phyloP scores from a whole-genome alignment of 2,329 filamentous ascomycete genomes.

The Venturia effusa region DNA sequence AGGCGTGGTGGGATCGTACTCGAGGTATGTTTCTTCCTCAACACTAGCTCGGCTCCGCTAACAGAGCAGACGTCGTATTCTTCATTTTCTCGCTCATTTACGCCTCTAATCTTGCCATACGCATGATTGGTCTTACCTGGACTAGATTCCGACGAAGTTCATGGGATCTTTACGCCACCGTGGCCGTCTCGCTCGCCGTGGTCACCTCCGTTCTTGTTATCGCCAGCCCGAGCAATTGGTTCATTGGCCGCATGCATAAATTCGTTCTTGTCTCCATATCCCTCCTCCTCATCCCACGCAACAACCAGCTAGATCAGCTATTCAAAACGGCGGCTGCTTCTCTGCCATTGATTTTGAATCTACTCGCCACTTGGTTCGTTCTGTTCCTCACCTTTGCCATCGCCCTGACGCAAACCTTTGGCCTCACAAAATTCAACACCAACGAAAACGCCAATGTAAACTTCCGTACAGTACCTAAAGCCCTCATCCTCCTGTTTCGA shows the following conservation, averaged over 20 bases:
- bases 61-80: constrained; percentile 55
- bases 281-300: constrained; percentile 83
- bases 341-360: constrained; percentile 78
- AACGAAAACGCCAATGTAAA: constrained; percentile 72
- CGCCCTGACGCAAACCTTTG: constrained; percentile 90
- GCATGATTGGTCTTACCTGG: constrained; percentile 85
- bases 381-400: constrained; percentile 95
- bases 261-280: constrained; percentile 86
- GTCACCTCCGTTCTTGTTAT: constrained; percentile 70
- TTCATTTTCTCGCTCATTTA: constrained; percentile 74
- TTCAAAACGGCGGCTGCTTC: constrained; percentile 98
- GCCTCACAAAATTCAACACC: constrained; percentile 74
- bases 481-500: constrained; percentile 83
- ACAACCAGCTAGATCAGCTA: constrained; percentile 92
- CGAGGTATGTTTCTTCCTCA: constrained; percentile 37
- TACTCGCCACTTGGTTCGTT: constrained; percentile 94
- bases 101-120: constrained; percentile 69
- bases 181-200: constrained; percentile 71
- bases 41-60: constrained; percentile 14
- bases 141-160: constrained; percentile 81
- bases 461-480: constrained; percentile 87
- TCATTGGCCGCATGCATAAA: constrained; percentile 81
- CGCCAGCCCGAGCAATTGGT: constrained; percentile 40
- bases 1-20: constrained; percentile 54
- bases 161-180: constrained; percentile 85